A percentile compares a stretch with the other conserved stretches of the same genome.
These are phyloP conservation scores for Coniochaeta prunicola DNA, from an alignment of 2,329 filamentous ascomycete genomes.

Conservation along the genomic window DNA sequence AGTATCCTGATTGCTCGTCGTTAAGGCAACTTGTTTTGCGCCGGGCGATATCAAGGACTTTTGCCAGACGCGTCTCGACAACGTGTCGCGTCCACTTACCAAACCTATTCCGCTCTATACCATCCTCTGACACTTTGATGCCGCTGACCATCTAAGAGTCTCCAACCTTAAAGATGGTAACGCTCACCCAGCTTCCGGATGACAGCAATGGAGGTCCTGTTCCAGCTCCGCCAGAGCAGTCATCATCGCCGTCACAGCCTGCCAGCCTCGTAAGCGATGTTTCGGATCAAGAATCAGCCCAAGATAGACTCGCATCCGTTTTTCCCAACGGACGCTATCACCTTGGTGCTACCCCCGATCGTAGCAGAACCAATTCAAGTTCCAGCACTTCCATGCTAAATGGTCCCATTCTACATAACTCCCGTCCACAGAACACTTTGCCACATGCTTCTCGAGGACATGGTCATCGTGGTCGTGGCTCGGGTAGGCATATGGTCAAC, in stretches of 20 bases:
- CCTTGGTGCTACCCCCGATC: not conserved
- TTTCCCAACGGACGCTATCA: not conserved
- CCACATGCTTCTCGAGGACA: not conserved
- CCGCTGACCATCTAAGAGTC: not conserved
- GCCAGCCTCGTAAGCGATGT: not conserved
- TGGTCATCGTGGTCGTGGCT: not conserved
- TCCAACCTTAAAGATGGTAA: not conserved
- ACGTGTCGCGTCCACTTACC: not conserved
- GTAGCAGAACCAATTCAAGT: not conserved
- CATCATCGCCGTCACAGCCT: not conserved
- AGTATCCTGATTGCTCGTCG: too few relatives aligned
- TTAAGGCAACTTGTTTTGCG: too few relatives aligned
- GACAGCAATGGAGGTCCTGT: not conserved
- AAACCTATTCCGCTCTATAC: not conserved
- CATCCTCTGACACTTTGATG: not conserved
- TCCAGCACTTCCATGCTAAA: not conserved
- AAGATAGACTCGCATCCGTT: not conserved
- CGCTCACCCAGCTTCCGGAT: not conserved
- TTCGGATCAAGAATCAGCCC: not conserved
- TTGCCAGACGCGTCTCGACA: too few relatives aligned
- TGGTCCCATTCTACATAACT: not conserved
- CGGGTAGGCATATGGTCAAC: not conserved
- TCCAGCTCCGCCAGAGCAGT: not conserved
- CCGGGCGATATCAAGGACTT: too few relatives aligned
- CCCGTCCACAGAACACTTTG: not conserved